phyloP scores from a whole-genome alignment of 2,329 filamentous ascomycete genomes.

The Aspergillus sp. region DNA sequence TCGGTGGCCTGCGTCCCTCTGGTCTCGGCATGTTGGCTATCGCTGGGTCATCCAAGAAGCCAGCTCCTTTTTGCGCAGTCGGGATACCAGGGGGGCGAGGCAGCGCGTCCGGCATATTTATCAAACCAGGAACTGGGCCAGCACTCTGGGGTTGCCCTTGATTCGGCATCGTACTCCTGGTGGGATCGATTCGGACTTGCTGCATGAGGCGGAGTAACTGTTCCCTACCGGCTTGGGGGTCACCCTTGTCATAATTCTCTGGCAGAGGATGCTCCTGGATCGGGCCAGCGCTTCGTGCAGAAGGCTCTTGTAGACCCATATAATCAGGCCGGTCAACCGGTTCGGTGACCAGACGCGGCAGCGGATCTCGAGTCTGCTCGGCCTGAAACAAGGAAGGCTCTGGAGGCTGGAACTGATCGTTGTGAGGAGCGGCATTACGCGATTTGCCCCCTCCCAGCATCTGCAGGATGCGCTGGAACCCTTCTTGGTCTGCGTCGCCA shows the following conservation, averaged over 20 bases:
- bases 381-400: slow-evolving; percentile 20
- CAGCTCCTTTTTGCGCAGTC: slow-evolving; percentile 24
- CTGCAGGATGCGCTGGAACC: slow-evolving; percentile 70
- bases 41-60: slow-evolving; percentile 36
- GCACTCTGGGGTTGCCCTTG: slow-evolving; percentile 20
- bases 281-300: slow-evolving; percentile 15
- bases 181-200: slow-evolving; percentile 35
- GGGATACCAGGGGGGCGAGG: slow-evolving; percentile 25
- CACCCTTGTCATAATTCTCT: slow-evolving; percentile 28
- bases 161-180: slow-evolving; percentile 13
- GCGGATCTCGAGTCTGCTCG: slow-evolving; percentile 18
- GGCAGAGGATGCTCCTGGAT: slow-evolving; percentile 21
- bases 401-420: slow-evolving; percentile 24
- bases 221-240: slow-evolving; percentile 57
- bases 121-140: slow-evolving; percentile 23
- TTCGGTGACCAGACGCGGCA: slow-evolving; percentile 26
- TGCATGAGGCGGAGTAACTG: slow-evolving; percentile 81
- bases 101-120: slow-evolving; percentile 28
- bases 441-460: slow-evolving; percentile 59
- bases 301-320: slow-evolving; percentile 15
- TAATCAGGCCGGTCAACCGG: slow-evolving; percentile 23
- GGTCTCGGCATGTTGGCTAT: slow-evolving; percentile 34
- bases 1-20: slow-evolving; percentile 26
- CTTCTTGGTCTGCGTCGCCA: slow-evolving; percentile 65
- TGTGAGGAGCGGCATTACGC: slow-evolving; percentile 37